Base-by-base conservation (phyloP, 495 filamentous ascomycete species). In the Acidiella bohemica region DNA sequence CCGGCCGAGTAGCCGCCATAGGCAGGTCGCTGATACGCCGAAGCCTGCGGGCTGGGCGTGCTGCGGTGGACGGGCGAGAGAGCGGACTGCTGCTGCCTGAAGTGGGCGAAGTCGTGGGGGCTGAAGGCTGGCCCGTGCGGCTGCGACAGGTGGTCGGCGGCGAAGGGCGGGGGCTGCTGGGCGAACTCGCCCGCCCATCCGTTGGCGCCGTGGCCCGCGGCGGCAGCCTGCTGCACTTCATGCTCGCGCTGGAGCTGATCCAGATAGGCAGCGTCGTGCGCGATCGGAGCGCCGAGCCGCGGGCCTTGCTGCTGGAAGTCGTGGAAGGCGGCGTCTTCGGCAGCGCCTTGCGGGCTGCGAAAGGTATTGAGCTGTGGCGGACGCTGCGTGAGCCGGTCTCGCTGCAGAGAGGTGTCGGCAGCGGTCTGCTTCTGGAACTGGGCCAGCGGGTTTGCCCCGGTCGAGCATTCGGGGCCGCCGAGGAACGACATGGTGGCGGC, bases 341-440 rank as follows among this genome's bases (percentile, higher is more conserved):
- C 26, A n/a, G 12, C 19, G 5, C 17, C 17, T 24, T 43, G 42
- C 30, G 36, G 42, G 13, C 16, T 41, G 4, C 47, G 47, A 27
- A 51, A 51, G 31, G 42, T 43, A 32, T 39, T 39, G 10, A 41
- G 20, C 14, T 36, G 36, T 12, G 30, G 36, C 13, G 11, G 3
- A 2, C 47, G 42, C 2, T 19, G 25, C 1, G 47, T 42, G 25
- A 95, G 66, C 27, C 90, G 68, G 61, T 97, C 90, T 50, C 85
- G 72, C 59, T 95, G 88, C 39, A 94, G 70, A 20, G 80, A 84
- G 64, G 87, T 94, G 66, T 96, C 90, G 65, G 93, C 83, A 53
- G 84, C 78, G 37, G 86, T 81, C 57, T 93, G 84, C 59, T 96
- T 97, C 21, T 82, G 80, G 58, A 97, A 93, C 71, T 95, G 92